Evolutionary conservation across 2,329 filamentous ascomycete species (phyloP), one percentile per base, ranked within the genome.

Genomic region (Cordyceps tenuipes): DNA sequence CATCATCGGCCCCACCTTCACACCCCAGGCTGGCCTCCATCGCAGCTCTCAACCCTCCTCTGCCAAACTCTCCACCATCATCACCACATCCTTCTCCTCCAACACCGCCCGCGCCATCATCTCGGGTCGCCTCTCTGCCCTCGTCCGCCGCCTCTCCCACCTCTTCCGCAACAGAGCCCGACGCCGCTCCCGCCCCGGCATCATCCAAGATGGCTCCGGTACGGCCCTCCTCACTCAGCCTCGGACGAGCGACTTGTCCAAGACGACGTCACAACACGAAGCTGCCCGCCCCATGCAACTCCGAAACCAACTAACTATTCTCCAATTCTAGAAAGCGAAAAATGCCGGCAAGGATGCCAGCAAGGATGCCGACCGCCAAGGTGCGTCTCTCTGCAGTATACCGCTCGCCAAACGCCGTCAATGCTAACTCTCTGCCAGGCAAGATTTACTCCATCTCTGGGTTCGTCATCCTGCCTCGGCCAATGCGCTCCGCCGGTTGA

Each of bases 361-460:
- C 62, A 70, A 73, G 62, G 75, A 79, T 62, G 72, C 65, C 59
- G 55, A 71, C 62, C 66, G 73, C 23, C 64, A 69, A 66, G 77
- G 77, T 80, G 72, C 66, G 77, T 61, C 19, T 17, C 12, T 23
- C 8, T 41, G 21, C 41, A 36, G 26, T 21, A 36, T 21, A 36
- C 31, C 17, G 43, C 49, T 48, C 29, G 19, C 7, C 1, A 7
- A 17, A 13, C 10, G 17, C 17, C 17, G 26, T 36, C 49, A 29
- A 34, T 39, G 26, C 57, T 59, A 53, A 59, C 57, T 8, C 21
- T 41, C 23, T 23, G 29, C 21, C 65, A 83, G 81, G 81, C 79
- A 83, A 82, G 76, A 82, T 84, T 74, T 84, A 78, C 75, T 84
- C 81, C 71, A 75, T 84, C 66, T 83, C 81, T 65, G 86, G 86